These are phyloP conservation scores for Spathaspora hagerdaliae DNA, from an alignment of 805 yeast genomes.

Conservation along the genomic window DNA sequence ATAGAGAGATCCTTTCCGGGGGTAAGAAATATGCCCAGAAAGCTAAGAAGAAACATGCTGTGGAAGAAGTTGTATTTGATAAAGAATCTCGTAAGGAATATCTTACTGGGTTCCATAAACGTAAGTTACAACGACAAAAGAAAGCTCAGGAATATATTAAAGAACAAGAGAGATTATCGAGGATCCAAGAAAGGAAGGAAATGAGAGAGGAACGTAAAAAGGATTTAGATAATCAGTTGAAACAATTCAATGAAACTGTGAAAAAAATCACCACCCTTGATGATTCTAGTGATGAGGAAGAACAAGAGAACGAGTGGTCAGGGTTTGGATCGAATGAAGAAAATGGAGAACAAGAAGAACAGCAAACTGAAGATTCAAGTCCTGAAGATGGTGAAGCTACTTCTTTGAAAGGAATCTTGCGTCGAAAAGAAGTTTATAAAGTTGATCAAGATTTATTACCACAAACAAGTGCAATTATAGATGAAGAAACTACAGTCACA, in stretches of 20 bases:
- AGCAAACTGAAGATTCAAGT: conserved; percentile 8
- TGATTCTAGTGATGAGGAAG: conserved; percentile 18
- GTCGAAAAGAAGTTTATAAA: conserved; percentile 37
- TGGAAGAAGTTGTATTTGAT: conserved; percentile 84
- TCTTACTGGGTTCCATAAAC: conserved; percentile 92
- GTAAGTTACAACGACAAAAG: conserved; percentile 85
- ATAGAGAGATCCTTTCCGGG: conserved; percentile 84
- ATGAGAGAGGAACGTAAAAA: conserved; percentile 67
- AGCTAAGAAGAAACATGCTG: conserved; percentile 61
- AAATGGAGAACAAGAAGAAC: conserved; percentile 14
- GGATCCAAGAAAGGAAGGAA: conserved; percentile 71
- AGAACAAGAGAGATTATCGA: conserved; percentile 71
- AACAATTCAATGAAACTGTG: conserved; percentile 49
- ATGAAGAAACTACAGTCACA: conserved; percentile 40
- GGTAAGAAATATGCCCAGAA: conserved; percentile 76
- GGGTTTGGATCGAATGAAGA: conserved; percentile 33
- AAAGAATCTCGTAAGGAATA: conserved; percentile 75
- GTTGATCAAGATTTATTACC: conserved; percentile 20
- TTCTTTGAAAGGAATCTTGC: conserved; percentile 40
- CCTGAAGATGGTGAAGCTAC: conserved; percentile 9
- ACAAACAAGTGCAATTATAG: conserved; percentile 32
- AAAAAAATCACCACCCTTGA: conserved; percentile 19
- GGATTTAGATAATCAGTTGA: conserved; percentile 60
- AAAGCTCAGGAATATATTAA: conserved; percentile 72
- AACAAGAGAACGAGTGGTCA: conserved; percentile 31